Evolutionary conservation across 2,329 filamentous ascomycete species (phyloP).

Genomic region (Leptographium radiaticola): DNA sequence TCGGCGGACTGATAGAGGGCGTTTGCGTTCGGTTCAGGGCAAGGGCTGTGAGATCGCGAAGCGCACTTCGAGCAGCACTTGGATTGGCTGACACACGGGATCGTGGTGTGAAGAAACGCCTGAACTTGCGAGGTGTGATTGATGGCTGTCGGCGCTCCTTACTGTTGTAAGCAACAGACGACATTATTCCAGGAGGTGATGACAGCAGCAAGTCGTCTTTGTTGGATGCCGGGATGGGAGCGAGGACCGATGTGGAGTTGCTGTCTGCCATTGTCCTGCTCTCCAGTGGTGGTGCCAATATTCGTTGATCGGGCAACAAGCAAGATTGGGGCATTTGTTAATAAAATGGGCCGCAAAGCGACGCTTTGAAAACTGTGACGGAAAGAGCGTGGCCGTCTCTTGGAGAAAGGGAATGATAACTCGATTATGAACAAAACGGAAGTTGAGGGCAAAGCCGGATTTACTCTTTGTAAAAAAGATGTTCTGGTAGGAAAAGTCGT

Average conservation of each 20-base stretch:
- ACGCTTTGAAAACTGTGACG: neutral
- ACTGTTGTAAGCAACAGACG: slow-evolving; percentile 3
- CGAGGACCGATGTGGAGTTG: slow-evolving; percentile 2
- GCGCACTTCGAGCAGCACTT: slow-evolving; percentile 25
- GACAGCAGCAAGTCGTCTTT: slow-evolving; percentile 4
- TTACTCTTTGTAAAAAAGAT: neutral
- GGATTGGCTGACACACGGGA: slow-evolving; percentile 24
- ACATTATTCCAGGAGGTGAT: slow-evolving; percentile 15
- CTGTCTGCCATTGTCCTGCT: slow-evolving; percentile 12
- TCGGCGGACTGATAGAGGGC: slow-evolving; percentile 15
- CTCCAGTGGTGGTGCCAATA: neutral
- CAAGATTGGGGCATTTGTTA: neutral
- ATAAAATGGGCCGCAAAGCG: neutral
- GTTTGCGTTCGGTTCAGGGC: slow-evolving; percentile 26
- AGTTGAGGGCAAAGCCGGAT: neutral
- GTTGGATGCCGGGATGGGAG: neutral
- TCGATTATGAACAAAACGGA: neutral
- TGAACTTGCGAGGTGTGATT: slow-evolving; percentile 41
- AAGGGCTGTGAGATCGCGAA: slow-evolving; percentile 27
- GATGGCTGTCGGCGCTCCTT: slow-evolving; percentile 38
- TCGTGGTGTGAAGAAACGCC: slow-evolving; percentile 38
- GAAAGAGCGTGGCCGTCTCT: neutral
- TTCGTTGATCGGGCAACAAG: neutral
- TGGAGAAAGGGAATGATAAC: neutral
- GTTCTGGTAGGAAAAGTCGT: slow-evolving; percentile 4